A percentile compares a stretch with the other conserved stretches of the same genome.
Conservation (phyloP, 2,329 filamentous ascomycete genomes). For the Dactylella cylindrospora region DNA sequence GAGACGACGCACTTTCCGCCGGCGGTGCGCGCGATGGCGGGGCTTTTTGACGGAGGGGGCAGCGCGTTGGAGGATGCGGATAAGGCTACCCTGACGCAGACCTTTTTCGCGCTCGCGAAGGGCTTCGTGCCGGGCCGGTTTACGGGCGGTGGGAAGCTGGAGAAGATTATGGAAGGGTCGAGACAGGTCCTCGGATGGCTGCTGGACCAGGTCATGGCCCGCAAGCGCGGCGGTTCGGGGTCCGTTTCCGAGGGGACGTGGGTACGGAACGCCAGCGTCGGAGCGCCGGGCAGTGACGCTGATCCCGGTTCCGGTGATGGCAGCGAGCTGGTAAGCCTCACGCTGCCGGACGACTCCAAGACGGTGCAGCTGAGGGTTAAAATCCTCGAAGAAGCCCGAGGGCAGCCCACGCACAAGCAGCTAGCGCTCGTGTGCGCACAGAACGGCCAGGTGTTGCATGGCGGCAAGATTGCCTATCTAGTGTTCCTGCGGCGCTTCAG, state of each 20-base stretch:
- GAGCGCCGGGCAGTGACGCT: background rate
- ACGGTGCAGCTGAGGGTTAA: background rate
- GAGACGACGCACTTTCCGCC: background rate
- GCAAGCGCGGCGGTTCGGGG: background rate
- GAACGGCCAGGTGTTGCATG: background rate
- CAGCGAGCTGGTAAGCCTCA: background rate
- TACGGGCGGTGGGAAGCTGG: background rate
- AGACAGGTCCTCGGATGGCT: background rate
- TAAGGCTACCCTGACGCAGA: background rate
- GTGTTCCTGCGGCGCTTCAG: background rate
- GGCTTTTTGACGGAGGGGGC: background rate
- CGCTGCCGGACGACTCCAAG: background rate
- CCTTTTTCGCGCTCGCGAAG: background rate
- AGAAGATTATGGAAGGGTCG: background rate
- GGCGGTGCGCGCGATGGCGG: background rate
- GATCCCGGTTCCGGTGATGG: background rate
- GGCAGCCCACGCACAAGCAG: background rate
- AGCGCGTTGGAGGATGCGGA: background rate
- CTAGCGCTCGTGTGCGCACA: background rate
- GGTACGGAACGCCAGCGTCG: background rate
- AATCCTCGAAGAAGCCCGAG: background rate
- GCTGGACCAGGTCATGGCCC: background rate
- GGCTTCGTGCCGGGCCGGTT: background rate
- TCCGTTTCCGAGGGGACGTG: background rate
- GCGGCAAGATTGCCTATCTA: background rate